Evolutionary conservation across 495 filamentous ascomycete species (phyloP), one percentile per base, ranked within the genome.

Genomic region (Talaromyces thailandensis): DNA sequence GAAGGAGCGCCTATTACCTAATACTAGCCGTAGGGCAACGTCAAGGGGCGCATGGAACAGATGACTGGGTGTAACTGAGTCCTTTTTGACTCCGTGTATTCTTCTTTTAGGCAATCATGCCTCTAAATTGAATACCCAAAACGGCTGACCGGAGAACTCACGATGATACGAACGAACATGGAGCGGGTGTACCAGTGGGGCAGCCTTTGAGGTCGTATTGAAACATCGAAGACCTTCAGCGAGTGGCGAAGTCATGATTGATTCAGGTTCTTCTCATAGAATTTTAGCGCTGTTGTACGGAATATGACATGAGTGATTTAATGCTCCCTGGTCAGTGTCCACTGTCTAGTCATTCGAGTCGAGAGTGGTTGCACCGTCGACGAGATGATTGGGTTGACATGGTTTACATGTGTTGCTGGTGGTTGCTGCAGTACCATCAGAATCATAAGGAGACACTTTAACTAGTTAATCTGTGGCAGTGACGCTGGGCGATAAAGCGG

Each of bases 141-240:
- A 57, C 55, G 55, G 53, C 14, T 57, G 55, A 57, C 55, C 55
- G 55, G 55, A 21, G 55, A 29, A 25, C 55, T 16, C 28, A 57
- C 26, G 55, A 57, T 57, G 29, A 25, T 25, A 57, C 18, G 43
- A 48, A 21, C 18, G 11, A 35, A 18, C 37, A 43, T 43, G 37
- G 14, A 43, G 37, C 37, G 14, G 37, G 6, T 2, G 43, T n/a
- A 18, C n/a, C 43, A 16, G 50, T 53, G 50, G 50, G 25, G 50
- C 21, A 21, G 35, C 35, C 35, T 40, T 40, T 40, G 35, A 40
- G 12, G 35, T 40, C 35, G 35, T 48, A 48, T 18, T 48, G 43
- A 48, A 48, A 21, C 43, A 48, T 40, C 35, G 12, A 37, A 16
- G 35, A 45, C 4, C 4, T n/a, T 48, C 43, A 48, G 43, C 43